Conservation (phyloP, 257 asterid species). For the Petunia axillaris region DNA sequence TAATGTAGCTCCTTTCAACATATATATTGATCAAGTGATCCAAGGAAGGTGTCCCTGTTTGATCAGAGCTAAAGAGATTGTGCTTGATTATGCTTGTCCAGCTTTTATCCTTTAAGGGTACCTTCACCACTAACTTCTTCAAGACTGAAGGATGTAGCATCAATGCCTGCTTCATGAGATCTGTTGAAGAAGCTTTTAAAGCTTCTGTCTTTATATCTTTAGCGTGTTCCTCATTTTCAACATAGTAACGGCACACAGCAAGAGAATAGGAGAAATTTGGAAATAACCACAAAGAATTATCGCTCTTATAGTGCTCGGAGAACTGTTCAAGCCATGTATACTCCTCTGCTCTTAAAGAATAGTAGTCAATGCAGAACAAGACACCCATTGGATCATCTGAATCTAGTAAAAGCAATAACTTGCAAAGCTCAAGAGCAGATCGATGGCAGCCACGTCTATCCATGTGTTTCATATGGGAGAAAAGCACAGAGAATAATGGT, state of each 20-base stretch:
- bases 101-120: conserved; percentile 74
- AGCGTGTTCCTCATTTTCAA: conserved; percentile 49
- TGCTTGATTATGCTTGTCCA: conserved; percentile 62
- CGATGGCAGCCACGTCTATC: conserved; percentile 96
- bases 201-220: conserved; percentile 31
- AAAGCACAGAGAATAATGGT: conserved; percentile 77
- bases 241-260: conserved; percentile 73
- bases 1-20: conserved; percentile 77
- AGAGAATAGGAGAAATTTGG: conserved; percentile 90
- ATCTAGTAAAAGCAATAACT: conserved; percentile 83
- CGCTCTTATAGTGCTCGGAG: conserved; percentile 69
- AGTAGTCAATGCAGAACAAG: conserved; percentile 83
- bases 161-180: conserved; percentile 94
- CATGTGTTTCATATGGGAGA: conserved; percentile 87
- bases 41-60: conserved; percentile 70
- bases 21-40: conserved; percentile 81
- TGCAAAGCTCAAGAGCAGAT: conserved; percentile 90
- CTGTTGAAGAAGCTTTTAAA: conserved; percentile 61
- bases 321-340: conserved; percentile 80
- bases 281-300: conserved; percentile 84
- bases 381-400: conserved; percentile 89
- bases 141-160: conserved; percentile 85
- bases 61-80: conserved; percentile 56
- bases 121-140: conserved; percentile 76
- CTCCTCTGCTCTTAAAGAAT: conserved; percentile 82